A percentile compares a stretch with the other conserved stretches of the same genome.
Evolutionary conservation across 2,329 filamentous ascomycete species (phyloP).

Genomic region (Scleromitrula shiraiana): DNA sequence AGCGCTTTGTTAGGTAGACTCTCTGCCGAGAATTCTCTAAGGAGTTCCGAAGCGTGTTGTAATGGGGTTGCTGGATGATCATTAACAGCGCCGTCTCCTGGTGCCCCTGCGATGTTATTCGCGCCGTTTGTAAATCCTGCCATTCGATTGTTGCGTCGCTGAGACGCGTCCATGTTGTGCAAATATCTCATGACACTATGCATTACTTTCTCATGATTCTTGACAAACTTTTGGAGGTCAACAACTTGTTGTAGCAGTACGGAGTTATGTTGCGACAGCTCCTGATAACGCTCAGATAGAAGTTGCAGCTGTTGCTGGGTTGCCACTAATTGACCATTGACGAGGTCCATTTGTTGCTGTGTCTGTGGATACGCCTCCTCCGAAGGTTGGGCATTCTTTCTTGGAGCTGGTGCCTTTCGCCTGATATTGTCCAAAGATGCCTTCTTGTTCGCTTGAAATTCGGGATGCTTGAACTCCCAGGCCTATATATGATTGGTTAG

Average conservation of each 20-base stretch:
- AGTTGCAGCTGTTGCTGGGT: constrained; percentile 89
- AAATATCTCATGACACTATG: constrained; percentile 63
- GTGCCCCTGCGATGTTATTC: constrained; percentile 18
- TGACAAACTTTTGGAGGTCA: constrained; percentile 52
- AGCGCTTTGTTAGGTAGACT: constrained; percentile 56
- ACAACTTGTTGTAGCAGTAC: constrained; percentile 55
- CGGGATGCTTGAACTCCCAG: constrained; percentile 96
- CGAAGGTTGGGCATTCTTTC: constrained; percentile 56
- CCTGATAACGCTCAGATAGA: constrained; percentile 75
- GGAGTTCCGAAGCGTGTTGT: constrained; percentile 58
- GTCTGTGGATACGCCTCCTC: constrained; percentile 57
- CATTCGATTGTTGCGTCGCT: constrained; percentile 52
- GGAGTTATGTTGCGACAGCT: constrained; percentile 59
- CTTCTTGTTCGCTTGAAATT: constrained; percentile 93
- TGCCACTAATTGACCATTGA: constrained; percentile 80
- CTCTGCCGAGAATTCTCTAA: constrained; percentile 58
- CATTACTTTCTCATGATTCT: constrained; percentile 64
- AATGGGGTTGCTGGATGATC: constrained; percentile 60
- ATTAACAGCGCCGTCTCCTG: constrained; percentile 32
- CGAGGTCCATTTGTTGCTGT: constrained; percentile 73
- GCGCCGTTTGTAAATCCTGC: constrained; percentile 33
- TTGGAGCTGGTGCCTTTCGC: constrained; percentile 84
- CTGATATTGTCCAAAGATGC: constrained; percentile 95
- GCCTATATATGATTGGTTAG: constrained; percentile 46
- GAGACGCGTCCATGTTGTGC: constrained; percentile 51